These are phyloP conservation scores for Ceratorhiza oryzae-sativae DNA, from an alignment of 1,284 basidiomycete species.

Conservation along the genomic window DNA sequence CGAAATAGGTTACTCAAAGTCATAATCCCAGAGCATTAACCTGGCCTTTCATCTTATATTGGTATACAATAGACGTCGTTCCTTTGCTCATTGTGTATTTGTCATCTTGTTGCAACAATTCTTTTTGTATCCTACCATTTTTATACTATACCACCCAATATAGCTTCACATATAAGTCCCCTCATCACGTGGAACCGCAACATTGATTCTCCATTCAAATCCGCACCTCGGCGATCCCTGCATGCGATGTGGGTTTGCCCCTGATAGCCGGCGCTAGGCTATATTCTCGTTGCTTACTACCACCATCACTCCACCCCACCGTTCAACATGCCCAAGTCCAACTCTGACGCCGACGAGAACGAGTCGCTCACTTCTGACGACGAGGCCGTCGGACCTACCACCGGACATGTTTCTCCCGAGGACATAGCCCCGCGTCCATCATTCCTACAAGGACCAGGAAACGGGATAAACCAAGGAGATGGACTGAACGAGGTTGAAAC, in stretches of 20 bases:
- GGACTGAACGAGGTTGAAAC: background rate
- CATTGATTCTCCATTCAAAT: background rate
- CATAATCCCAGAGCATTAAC: background rate
- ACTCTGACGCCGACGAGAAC: conserved; percentile 38
- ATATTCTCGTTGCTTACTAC: background rate
- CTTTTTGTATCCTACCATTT: background rate
- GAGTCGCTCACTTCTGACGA: conserved; percentile 37
- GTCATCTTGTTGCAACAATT: background rate
- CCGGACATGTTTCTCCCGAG: conserved; percentile 6
- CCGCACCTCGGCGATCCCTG: conserved; percentile 17
- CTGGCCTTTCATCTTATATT: background rate
- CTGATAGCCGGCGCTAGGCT: conserved; percentile 8
- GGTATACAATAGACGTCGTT: background rate
- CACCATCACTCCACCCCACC: background rate
- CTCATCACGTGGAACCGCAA: background rate
- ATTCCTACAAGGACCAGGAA: background rate
- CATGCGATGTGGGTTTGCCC: background rate
- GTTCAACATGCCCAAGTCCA: conserved; percentile 37
- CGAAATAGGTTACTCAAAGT: conserved; percentile 12
- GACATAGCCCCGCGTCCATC: background rate
- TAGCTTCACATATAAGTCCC: no score
- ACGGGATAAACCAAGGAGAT: background rate
- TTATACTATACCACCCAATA: no score
- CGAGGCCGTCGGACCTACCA: conserved; percentile 29
- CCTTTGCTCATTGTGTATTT: background rate